These are phyloP conservation scores for Aspergillus funiculosus DNA, from an alignment of 495 filamentous ascomycete genomes.

Conservation along the genomic window DNA sequence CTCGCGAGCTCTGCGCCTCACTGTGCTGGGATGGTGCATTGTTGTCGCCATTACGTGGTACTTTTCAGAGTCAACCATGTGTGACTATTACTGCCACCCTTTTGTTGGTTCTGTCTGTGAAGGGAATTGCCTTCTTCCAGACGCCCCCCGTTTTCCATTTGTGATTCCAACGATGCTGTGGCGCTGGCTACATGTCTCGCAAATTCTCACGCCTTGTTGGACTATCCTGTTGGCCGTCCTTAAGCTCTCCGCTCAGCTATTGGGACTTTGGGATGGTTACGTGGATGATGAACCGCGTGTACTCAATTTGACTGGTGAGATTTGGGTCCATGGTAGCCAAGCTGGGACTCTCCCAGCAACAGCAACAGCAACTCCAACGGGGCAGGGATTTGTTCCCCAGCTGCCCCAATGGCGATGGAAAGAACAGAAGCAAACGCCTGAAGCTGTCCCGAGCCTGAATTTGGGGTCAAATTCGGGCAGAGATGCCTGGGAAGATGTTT, in stretches of 20 bases:
- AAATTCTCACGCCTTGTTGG: conserved; percentile 28
- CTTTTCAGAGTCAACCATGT: conserved; percentile 54
- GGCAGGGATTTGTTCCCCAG: conserved; percentile 18
- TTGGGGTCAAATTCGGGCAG: background rate
- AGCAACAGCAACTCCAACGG: conserved; percentile 10
- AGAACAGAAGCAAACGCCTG: conserved; percentile 11
- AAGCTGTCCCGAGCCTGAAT: conserved; percentile 10
- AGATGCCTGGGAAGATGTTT: conserved; percentile 10
- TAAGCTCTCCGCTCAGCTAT: conserved; percentile 31
- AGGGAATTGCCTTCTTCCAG: conserved; percentile 42
- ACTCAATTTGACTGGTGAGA: conserved; percentile 28
- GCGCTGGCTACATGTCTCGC: conserved; percentile 38
- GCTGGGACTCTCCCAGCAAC: conserved; percentile 14
- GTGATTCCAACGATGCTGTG: conserved; percentile 45
- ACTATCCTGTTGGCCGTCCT: conserved; percentile 29
- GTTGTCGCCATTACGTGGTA: conserved; percentile 50
- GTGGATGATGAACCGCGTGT: conserved; percentile 31
- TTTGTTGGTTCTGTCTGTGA: conserved; percentile 40
- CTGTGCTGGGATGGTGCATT: conserved; percentile 49
- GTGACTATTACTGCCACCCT: conserved; percentile 56
- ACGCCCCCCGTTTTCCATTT: conserved; percentile 43
- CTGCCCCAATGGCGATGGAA: conserved; percentile 12
- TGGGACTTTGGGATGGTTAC: conserved; percentile 42
- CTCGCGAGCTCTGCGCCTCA: conserved; percentile 45
- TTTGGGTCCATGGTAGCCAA: conserved; percentile 32